A percentile compares a stretch with the other conserved stretches of the same genome.
Conservation (phyloP, 768 basidiomycete genomes). For the Hygrophorus pudorinus region DNA sequence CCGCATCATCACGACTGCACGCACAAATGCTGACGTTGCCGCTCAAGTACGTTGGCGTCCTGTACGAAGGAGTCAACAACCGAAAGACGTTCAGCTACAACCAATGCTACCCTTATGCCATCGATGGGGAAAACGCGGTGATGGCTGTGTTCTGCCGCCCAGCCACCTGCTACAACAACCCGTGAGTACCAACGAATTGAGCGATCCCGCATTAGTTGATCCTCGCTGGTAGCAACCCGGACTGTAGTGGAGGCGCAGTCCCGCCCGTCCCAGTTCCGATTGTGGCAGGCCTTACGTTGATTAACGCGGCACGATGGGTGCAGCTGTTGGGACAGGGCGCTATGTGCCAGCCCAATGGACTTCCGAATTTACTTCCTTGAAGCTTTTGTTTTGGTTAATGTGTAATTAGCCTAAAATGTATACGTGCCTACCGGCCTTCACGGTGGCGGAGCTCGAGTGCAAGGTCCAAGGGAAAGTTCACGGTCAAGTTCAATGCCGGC, state of each 20-base stretch:
- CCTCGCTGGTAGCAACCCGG: conserved; percentile 13
- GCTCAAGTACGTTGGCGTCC: conserved; percentile 3
- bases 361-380: too few species aligned
- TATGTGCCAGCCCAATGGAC: neutral
- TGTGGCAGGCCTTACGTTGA: conserved; percentile 6
- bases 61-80: conserved; percentile 4
- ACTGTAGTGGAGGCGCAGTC: conserved; percentile 18
- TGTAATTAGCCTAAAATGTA: too few species aligned
- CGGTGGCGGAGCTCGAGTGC: too few species aligned
- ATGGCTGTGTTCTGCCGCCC: conserved; percentile 16
- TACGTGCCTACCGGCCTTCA: too few species aligned
- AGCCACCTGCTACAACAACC: conserved; percentile 14
- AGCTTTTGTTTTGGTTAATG: too few species aligned
- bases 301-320: conserved; percentile 10
- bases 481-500: too few species aligned
- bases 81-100: conserved; percentile 4
- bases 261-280: conserved; percentile 16
- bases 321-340: conserved; percentile 1
- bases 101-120: conserved; percentile 11
- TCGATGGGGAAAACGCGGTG: conserved; percentile 8
- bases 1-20: neutral
- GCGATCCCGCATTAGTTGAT: neutral
- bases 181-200: conserved; percentile 8
- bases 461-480: too few species aligned
- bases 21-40: neutral